These are phyloP conservation scores for Micractinium conductrix DNA, from an alignment of 139 green algal genomes.

Conservation along the genomic window DNA sequence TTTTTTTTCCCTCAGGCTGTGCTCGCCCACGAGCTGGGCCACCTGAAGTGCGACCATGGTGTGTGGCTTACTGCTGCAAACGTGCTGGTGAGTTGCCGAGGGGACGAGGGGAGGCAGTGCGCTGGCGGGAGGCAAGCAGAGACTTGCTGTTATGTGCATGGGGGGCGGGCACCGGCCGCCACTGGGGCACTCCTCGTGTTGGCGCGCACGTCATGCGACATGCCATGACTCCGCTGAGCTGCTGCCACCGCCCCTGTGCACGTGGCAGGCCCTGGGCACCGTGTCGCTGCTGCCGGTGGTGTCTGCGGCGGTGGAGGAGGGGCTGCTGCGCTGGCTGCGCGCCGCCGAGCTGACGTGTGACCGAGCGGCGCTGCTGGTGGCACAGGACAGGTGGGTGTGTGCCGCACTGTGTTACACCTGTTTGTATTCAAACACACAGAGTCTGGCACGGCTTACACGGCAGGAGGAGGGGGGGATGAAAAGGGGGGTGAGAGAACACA, in stretches of 20 bases:
- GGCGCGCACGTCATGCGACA: no score
- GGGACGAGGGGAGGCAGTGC: no score
- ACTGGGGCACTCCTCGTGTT: no score
- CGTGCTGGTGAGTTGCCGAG: no score
- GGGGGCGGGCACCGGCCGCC: no score
- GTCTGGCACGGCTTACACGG: no score
- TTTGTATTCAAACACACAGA: background rate
- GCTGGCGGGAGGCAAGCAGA: no score
- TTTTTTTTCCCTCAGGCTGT: constrained; percentile 70
- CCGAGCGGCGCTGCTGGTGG: constrained; percentile 91
- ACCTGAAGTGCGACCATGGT: constrained; percentile 94
- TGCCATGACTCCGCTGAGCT: no score
- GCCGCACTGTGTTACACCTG: background rate
- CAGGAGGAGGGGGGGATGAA: no score
- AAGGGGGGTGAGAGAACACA: no score
- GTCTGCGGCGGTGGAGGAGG: constrained; percentile 68
- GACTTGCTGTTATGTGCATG: no score
- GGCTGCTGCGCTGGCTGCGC: constrained; percentile 86
- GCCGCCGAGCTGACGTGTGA: constrained; percentile 97
- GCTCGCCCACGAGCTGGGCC: constrained; percentile 76
- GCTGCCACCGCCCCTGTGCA: no score
- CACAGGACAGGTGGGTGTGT: constrained; percentile 50
- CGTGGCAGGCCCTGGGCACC: constrained; percentile 83
- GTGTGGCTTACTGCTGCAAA: constrained; percentile 96
- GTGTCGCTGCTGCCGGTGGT: constrained; percentile 73